Base-by-base conservation (phyloP, 352 stramenopile genomes). In the Pythium brassicae region DNA sequence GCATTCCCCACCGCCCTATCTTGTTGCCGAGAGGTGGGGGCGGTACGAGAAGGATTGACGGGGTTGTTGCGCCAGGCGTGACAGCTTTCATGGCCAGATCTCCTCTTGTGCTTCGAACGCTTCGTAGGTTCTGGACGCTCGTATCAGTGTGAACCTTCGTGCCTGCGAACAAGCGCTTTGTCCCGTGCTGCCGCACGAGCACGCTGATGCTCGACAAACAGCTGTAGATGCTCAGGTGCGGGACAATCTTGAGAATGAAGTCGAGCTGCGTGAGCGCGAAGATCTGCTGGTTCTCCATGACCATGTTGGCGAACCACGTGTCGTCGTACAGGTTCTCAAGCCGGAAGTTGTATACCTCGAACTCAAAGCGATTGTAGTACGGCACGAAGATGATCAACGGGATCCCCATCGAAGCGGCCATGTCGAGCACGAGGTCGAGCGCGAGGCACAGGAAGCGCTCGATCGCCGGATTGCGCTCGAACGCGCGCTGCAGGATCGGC, bases 181-280 rank as follows among this genome's bases (percentile, higher is more conserved):
- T 5, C 14, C 14, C 23, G 5, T 17, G 25, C 45, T 50, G 50
- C 25, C 53, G 50, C 27, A 63, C 32, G 20, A 63, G 50, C n/a
- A 35, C 29, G 15, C 32, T 51, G 50, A 63, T 63, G 17, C n/a
- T 53, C 29, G 9, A 11, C 22, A 61, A 22, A 29, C 58, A 65
- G 11, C 22, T 55, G 20, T 58, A 61, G 12, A 65, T 61, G 37
- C 58, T 61, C 20, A 55, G 2, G 25, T 61, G 58, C 20, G 58
- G 58, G 5, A 51, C 14, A 14, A 65, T 52, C 45, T 60, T 61
- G 45, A 61, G n/a, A 11, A 61, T 22, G 25, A 60, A 65, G 53
- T 65, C 58, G 6, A 51, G 2, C 4, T 40, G 17, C 8, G 52
- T 37, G 19, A 54, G 35, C 52, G 45, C 52, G 11, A 65, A 55